Evolutionary conservation across 805 yeast genomes (phyloP).

Genomic region (Nakazawaea holstii): DNA sequence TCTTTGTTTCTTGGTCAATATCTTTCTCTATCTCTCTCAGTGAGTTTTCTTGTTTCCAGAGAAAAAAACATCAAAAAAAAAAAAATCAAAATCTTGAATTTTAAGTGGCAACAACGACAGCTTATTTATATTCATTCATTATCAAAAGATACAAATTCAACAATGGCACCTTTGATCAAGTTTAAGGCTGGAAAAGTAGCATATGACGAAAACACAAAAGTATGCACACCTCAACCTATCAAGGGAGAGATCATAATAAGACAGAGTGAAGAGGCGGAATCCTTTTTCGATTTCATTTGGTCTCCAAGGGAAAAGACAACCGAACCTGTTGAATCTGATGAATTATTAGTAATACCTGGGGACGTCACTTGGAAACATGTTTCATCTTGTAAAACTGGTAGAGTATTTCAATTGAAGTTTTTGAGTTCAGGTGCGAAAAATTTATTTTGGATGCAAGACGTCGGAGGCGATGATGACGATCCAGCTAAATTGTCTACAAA

Average conservation of each 20-base stretch:
- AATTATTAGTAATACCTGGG: conserved; percentile 73
- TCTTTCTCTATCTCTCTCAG: too few species aligned
- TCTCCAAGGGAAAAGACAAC: conserved; percentile 51
- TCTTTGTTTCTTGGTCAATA: background rate
- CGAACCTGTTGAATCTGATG: conserved; percentile 45
- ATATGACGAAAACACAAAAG: conserved; percentile 53
- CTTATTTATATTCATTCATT: background rate
- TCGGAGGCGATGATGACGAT: conserved; percentile 58
- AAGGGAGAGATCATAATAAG: conserved; percentile 63
- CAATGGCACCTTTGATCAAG: conserved; percentile 23
- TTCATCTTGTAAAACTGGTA: conserved; percentile 64
- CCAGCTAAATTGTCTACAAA: conserved; percentile 49
- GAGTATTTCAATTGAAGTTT: conserved; percentile 47
- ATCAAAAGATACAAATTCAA: background rate
- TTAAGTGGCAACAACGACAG: background rate
- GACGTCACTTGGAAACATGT: conserved; percentile 77
- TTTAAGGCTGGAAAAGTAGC: conserved; percentile 80
- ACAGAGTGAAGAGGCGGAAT: conserved; percentile 65
- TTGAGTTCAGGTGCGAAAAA: conserved; percentile 34
- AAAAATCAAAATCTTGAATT: conserved; percentile 1
- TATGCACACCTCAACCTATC: conserved; percentile 64
- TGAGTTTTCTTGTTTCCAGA: background rate
- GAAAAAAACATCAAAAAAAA: background rate
- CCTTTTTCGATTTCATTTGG: conserved; percentile 70
- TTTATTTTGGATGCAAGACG: conserved; percentile 73